Evolutionary conservation across 1,284 basidiomycete genomes (phyloP).

Genomic region (Ustilago shanxiensis): DNA sequence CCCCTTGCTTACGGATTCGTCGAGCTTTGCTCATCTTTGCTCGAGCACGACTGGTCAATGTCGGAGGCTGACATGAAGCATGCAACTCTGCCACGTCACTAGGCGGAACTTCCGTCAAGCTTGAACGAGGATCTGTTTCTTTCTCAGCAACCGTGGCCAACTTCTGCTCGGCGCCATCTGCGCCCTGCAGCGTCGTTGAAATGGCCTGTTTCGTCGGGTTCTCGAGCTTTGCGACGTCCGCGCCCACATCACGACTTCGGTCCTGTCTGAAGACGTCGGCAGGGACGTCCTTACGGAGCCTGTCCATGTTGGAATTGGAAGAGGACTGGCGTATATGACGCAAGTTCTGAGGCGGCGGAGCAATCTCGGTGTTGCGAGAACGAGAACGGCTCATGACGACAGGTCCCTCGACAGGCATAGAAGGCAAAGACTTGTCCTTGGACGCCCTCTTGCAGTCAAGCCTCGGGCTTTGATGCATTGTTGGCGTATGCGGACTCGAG

Average conservation of each 20-base stretch:
- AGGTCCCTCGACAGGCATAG: constrained; percentile 1
- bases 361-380: constrained; percentile 26
- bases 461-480: constrained; percentile 17
- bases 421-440: constrained; percentile 32
- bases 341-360: constrained; percentile 33
- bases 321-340: constrained; percentile 42
- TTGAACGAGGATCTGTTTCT: too few relatives aligned
- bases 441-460: not conserved
- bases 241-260: not conserved
- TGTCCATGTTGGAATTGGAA: constrained; percentile 24
- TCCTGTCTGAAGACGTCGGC: constrained; percentile 19
- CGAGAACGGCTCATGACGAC: constrained; percentile 14
- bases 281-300: constrained; percentile 17
- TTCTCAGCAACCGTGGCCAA: constrained; percentile 12
- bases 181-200: not conserved
- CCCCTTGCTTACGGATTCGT: constrained; percentile 36
- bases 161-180: constrained; percentile 12
- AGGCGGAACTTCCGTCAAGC: not conserved
- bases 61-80: not conserved
- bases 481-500: constrained; percentile 24
- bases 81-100: not conserved
- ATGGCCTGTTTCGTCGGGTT: not conserved
- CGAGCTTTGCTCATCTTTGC: constrained; percentile 41
- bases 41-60: constrained; percentile 18
- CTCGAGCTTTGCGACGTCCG: not conserved